Percentiles rank a stretch among this genome's conserved stretches.
Evolutionary conservation across 495 filamentous ascomycete genomes (phyloP).

Genomic region (Clavariopsis aquatica): DNA sequence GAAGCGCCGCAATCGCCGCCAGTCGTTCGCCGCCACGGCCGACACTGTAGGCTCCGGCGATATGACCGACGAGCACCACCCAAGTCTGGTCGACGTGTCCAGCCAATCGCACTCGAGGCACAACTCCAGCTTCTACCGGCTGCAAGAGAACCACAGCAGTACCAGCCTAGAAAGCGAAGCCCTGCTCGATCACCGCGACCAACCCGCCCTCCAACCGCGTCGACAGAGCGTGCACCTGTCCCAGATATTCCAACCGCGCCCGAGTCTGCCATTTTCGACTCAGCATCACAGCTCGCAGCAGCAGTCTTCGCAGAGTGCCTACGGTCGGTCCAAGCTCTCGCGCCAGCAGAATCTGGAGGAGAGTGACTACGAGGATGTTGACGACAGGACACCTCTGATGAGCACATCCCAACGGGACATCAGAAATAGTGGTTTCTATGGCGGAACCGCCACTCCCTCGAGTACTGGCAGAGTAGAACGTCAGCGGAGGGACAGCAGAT

Average conservation of each 20-base stretch:
- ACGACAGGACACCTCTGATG: constrained; percentile 44
- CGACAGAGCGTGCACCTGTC: constrained; percentile 26
- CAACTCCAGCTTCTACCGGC: constrained; percentile 41
- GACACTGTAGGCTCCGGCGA: constrained; percentile 48
- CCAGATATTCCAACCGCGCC: constrained; percentile 11
- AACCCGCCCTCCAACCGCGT: constrained; percentile 23
- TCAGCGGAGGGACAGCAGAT: constrained; percentile 12
- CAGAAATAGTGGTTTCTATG: constrained; percentile 23
- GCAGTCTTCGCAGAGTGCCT: not conserved
- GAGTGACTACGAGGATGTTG: constrained; percentile 37
- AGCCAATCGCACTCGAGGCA: constrained; percentile 39
- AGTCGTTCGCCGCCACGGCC: constrained; percentile 60
- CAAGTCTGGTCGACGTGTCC: constrained; percentile 41
- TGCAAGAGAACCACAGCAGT: constrained; percentile 40
- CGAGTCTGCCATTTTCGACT: constrained; percentile 6
- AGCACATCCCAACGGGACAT: constrained; percentile 26
- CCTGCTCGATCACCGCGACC: constrained; percentile 44
- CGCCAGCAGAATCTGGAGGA: constrained; percentile 36
- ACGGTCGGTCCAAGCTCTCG: constrained; percentile 31
- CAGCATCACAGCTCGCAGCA: constrained; percentile 6
- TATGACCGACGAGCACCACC: constrained; percentile 25
- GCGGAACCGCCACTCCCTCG: constrained; percentile 31
- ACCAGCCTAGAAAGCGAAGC: constrained; percentile 48
- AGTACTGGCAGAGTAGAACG: constrained; percentile 15
- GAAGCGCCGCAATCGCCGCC: constrained; percentile 62